Percentiles rank a stretch among this genome's conserved stretches.
Evolutionary conservation across 2,329 filamentous ascomycete species (phyloP).

Genomic region (Apiospora arundinis): DNA sequence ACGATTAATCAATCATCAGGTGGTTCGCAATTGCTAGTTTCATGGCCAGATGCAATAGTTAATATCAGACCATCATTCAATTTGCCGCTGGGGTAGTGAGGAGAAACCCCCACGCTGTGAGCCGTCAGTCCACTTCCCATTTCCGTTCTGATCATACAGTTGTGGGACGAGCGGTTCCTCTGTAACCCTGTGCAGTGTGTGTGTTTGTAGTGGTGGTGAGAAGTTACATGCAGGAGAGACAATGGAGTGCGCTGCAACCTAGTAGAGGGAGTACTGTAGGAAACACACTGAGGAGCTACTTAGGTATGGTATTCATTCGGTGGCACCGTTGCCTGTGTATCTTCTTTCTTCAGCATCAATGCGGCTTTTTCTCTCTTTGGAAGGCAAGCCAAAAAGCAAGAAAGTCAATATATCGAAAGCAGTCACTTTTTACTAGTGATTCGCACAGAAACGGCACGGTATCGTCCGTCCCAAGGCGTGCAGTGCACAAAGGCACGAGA

Average conservation of each 20-base stretch:
- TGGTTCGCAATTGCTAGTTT: slow-evolving; percentile 15
- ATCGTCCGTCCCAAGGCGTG: background rate
- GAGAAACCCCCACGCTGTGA: slow-evolving; percentile 18
- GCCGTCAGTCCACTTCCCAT: slow-evolving; percentile 14
- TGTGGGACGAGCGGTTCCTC: slow-evolving; percentile 12
- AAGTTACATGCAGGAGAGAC: slow-evolving; percentile 13
- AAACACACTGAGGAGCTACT: background rate
- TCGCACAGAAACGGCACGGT: slow-evolving; percentile 14
- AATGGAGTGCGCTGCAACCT: slow-evolving; percentile 14
- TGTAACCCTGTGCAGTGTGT: background rate
- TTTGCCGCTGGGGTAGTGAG: slow-evolving; percentile 12
- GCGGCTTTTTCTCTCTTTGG: slow-evolving; percentile 1
- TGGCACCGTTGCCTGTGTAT: slow-evolving; percentile 11
- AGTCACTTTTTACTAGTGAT: slow-evolving; percentile 8
- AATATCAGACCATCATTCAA: slow-evolving; percentile 16
- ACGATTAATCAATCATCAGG: slow-evolving; percentile 1
- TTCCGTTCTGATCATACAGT: slow-evolving; percentile 14
- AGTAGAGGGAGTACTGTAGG: background rate
- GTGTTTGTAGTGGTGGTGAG: slow-evolving; percentile 6
- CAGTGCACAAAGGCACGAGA: background rate
- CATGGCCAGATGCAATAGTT: slow-evolving; percentile 15
- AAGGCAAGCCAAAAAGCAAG: background rate
- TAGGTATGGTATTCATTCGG: background rate
- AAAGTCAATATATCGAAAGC: background rate
- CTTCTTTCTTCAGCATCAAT: background rate